Evolutionary conservation across 148 eudicot species (phyloP).

Genomic region (Camellia japonica): DNA sequence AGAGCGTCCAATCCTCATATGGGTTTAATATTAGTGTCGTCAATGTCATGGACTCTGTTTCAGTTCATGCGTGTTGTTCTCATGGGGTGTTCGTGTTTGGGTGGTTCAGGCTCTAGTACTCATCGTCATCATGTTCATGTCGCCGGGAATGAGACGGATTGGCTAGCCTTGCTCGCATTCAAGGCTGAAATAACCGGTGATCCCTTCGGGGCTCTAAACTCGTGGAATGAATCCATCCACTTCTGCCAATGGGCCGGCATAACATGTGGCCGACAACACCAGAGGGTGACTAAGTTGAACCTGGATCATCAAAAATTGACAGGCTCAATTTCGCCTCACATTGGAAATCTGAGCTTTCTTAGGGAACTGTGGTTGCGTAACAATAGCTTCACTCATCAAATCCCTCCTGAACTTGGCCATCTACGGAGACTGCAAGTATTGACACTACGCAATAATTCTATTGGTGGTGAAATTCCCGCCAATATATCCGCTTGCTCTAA

Average conservation of each 20-base stretch:
- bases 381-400: not conserved
- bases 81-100: no score
- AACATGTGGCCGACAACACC: not conserved
- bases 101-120: no score
- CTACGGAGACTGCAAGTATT: not conserved
- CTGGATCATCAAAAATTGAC: not conserved
- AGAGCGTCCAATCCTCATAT: no score
- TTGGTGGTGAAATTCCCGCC: not conserved
- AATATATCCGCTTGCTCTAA: constrained; percentile 5
- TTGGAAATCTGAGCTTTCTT: not conserved
- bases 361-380: not conserved
- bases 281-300: not conserved
- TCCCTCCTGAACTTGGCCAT: not conserved
- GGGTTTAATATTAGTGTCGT: no score
- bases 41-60: no score
- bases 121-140: no score
- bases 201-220: not conserved
- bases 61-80: no score
- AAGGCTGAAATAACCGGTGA: no score
- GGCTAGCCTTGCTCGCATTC: no score
- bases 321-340: not conserved
- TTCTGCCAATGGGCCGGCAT: not conserved
- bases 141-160: no score
- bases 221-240: not conserved
- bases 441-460: not conserved